These are phyloP conservation scores for Takakia lepidozioides DNA, from an alignment of 225 moss, liverwort and hornwort species.

Conservation along the genomic window DNA sequence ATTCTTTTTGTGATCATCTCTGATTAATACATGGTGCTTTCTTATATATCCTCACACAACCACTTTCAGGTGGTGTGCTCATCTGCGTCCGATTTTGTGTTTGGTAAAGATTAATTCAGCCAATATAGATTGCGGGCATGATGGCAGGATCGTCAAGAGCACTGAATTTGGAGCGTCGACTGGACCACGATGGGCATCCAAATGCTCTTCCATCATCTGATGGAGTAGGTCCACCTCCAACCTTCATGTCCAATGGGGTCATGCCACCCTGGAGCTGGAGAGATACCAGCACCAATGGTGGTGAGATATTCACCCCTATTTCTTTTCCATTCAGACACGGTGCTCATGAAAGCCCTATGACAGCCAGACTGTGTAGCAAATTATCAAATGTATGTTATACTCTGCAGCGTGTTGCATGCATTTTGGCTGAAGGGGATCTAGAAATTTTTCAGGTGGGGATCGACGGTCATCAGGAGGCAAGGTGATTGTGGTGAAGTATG, in stretches of 20 bases:
- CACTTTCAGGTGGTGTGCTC: no score
- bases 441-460: slow-evolving; percentile 22
- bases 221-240: slow-evolving; percentile 36
- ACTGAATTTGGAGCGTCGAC: slow-evolving; percentile 63
- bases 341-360: no score
- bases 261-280: slow-evolving; percentile 68
- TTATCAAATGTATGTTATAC: no score
- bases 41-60: no score
- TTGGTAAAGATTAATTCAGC: no score
- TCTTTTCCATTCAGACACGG: no score
- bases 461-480: slow-evolving; percentile 47
- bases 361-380: no score
- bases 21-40: no score
- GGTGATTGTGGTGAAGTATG: slow-evolving; percentile 73
- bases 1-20: no score
- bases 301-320: no score
- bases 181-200: slow-evolving; percentile 69
- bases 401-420: slow-evolving; percentile 2
- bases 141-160: slow-evolving; percentile 23
- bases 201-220: slow-evolving; percentile 59
- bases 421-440: neutral
- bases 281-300: slow-evolving; percentile 85
- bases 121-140: no score
- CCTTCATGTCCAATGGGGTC: slow-evolving; percentile 52
- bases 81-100: no score